Evolutionary conservation across 108 stramenopile genomes (phyloP), one percentile per base, ranked within the genome.

Genomic region (Thalassiosira profunda): DNA sequence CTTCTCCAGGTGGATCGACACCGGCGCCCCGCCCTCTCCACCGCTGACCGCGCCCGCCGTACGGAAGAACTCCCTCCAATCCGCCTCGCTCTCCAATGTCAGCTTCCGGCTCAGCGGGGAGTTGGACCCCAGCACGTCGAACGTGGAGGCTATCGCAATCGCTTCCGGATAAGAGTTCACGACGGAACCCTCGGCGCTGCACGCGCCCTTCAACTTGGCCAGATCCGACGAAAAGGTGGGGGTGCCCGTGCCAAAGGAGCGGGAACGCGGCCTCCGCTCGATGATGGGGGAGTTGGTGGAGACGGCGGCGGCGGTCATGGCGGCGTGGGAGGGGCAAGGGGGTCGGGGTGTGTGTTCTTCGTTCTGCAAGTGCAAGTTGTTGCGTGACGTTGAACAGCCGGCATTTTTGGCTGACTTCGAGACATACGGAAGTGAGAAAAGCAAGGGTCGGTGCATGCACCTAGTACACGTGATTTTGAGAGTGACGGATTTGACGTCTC

Each of bases 141-240:
- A 63, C 5, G 60, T 68, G 42, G 66, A 67, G 35, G 75, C 75
- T 3, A 76, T 62, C 15, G 49, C 53, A 15, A 76, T 68, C 0
- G 75, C 75, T 14, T 58, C 58, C 3, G 30, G 11, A 38, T 62
- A 76, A 40, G 41, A 44, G 15, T 43, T 8, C 2, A 76, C 75
- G 35, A 56, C 42, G 28, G 14, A 36, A 24, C 33, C 41, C 7
- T 44, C 21, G 4, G 40, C 10, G 15, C 33, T 15, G 21, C 37
- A 58, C 8, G 62, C 72, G 9, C 38, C 25, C 26, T 52, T 52
- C 1, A 52, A 31, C 18, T 31, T 77, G 38, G 67, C 61, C 18
- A 77, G 38, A 33, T 77, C 67, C 24, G 76, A 69, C 6, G 67
- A 69, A 44, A 77, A 77, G 7, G 76, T 61, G 24, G 76, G 76